phyloP scores from a whole-genome alignment of 768 basidiomycete genomes.

The Termitomyces bulborhizus region DNA sequence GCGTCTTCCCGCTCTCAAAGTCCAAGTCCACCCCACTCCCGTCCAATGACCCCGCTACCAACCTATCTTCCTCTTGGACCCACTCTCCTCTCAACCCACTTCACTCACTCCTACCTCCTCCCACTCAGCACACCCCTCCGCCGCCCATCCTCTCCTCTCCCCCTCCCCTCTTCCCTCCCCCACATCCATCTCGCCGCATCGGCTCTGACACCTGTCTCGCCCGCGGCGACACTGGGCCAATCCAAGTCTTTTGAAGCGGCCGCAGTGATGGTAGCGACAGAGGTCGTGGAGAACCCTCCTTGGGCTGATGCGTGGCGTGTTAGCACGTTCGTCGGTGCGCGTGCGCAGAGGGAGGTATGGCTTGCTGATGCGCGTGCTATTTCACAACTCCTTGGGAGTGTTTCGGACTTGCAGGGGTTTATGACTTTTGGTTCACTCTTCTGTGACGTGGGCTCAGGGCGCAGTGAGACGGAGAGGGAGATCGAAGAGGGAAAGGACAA shows the following conservation, averaged over 20 bases:
- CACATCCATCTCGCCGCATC: constrained; percentile 7
- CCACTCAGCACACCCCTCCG: constrained; percentile 55
- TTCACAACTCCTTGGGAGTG: constrained; percentile 32
- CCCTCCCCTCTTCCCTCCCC: background rate
- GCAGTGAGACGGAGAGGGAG: background rate
- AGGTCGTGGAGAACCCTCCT: constrained; percentile 66
- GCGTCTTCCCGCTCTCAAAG: constrained; percentile 24
- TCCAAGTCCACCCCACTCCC: constrained; percentile 30
- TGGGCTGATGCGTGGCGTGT: constrained; percentile 67
- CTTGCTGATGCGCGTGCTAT: constrained; percentile 47
- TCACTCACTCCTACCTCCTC: constrained; percentile 60
- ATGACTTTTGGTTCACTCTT: constrained; percentile 38
- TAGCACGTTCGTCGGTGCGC: constrained; percentile 16
- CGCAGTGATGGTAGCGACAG: constrained; percentile 54
- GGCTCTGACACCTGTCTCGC: constrained; percentile 82
- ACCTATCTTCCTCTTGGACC: constrained; percentile 68
- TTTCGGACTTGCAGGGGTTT: constrained; percentile 32
- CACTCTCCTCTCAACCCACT: constrained; percentile 58
- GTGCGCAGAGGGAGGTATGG: constrained; percentile 31
- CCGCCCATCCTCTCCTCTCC: constrained; percentile 54
- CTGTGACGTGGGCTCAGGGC: background rate
- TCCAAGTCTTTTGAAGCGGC: constrained; percentile 63
- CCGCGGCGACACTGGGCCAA: constrained; percentile 64
- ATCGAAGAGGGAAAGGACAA: background rate
- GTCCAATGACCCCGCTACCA: constrained; percentile 67